These are phyloP conservation scores for Podospora comata DNA, from an alignment of 495 filamentous ascomycete genomes.

Conservation along the genomic window DNA sequence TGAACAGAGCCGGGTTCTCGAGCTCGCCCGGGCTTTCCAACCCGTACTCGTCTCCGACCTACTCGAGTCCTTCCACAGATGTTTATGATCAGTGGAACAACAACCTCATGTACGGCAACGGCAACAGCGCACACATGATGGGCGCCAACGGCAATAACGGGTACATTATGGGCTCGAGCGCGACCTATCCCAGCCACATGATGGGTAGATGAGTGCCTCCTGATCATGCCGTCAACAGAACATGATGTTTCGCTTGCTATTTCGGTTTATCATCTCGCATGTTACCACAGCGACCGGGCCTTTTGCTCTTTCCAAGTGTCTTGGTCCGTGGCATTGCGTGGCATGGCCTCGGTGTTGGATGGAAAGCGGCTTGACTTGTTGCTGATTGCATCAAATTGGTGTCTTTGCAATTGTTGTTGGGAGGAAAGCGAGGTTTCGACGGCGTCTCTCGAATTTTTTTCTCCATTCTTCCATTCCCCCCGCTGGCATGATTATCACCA, in stretches of 20 bases:
- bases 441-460: background rate
- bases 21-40: conserved; percentile 20
- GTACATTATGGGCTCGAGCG: conserved; percentile 27
- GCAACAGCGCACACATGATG: conserved; percentile 17
- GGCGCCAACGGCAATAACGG: background rate
- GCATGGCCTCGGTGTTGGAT: background rate
- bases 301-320: background rate
- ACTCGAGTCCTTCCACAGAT: conserved; percentile 12
- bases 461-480: background rate
- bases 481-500: background rate
- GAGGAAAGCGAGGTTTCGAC: background rate
- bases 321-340: background rate
- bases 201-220: background rate
- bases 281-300: background rate
- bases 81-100: conserved; percentile 26
- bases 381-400: background rate
- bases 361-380: background rate
- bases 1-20: conserved; percentile 37
- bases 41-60: conserved; percentile 22
- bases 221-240: background rate
- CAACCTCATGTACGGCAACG: conserved; percentile 21
- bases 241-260: background rate
- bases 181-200: background rate
- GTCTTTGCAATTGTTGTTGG: background rate
- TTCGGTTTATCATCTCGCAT: background rate